Evolutionary conservation across 495 filamentous ascomycete genomes (phyloP), one percentile per base, ranked within the genome.

Genomic region (Penicillium bovifimosum): DNA sequence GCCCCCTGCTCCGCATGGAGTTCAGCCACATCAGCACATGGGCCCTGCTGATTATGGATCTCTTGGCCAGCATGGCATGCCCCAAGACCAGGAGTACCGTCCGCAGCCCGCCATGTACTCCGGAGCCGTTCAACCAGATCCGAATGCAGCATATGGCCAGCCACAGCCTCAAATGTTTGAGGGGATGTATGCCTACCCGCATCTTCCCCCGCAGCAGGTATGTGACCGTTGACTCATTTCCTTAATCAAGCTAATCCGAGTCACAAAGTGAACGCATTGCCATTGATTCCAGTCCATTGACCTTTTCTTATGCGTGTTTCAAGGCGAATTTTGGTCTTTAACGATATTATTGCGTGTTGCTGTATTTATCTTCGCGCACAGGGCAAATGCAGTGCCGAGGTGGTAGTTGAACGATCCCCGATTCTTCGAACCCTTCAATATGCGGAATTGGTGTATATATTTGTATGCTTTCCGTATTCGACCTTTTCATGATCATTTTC

Each of bases 151-250:
- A 24, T 91, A 92, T 65, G 86, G 82, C 35, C 86, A 91, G 47
- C 81, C 84, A 34, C 84, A 84, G 59, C 77, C 82, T 38, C 84
- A 83, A 58, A 93, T 96, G 81, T 96, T 92, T 64, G 88, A 91
- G 56, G 79, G 76, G 46, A 95, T 96, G 79, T 96, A 96, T 72
- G 69, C 80, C 29, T 93, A 89, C 68, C 79, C 85, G 32, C 76
- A 82, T 54, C 86, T 96, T 77, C 86, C 86, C 55, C 79, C 86
- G 54, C 90, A 95, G 71, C 90, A 91, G 80, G 90, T 92, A 78
- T 55, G 80, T 72, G 27, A 28, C 20, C 10, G 24, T 18, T 24
- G n/a, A 11, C 47, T 13, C 9, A 20, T 10, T 18, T 31, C 39
- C 38, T 24, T 0, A 4, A 10, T 40, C 10, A 14, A 13, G 27